These are phyloP conservation scores for Blakeslea trispora DNA, from an alignment of 371 early-diverging fungal species.

Conservation along the genomic window DNA sequence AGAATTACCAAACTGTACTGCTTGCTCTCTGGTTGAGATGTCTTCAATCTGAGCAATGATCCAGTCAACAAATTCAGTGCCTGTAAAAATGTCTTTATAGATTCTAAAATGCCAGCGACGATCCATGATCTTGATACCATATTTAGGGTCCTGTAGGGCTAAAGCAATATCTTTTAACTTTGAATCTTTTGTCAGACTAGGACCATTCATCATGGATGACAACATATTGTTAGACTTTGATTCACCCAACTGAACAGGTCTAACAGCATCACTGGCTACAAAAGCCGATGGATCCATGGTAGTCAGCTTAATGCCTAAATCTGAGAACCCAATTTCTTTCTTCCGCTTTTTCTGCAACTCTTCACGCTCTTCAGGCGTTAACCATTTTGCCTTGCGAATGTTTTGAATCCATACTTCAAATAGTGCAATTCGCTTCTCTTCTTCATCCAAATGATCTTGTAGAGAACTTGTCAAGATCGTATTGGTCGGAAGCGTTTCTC, in stretches of 20 bases:
- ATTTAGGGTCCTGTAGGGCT: conserved; percentile 73
- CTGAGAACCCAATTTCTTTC: conserved; percentile 38
- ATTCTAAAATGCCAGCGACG: conserved; percentile 89
- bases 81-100: conserved; percentile 79
- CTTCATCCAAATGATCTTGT: conserved; percentile 77
- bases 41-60: conserved; percentile 77
- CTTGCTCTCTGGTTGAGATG: conserved; percentile 80
- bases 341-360: conserved; percentile 47
- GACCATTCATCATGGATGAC: conserved; percentile 36
- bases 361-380: conserved; percentile 50
- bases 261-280: conserved; percentile 27
- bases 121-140: conserved; percentile 76
- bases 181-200: conserved; percentile 42
- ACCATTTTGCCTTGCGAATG: conserved; percentile 63
- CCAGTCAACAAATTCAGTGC: conserved; percentile 93
- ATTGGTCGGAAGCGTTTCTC: conserved; percentile 63
- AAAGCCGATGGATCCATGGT: conserved; percentile 54
- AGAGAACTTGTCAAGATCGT: conserved; percentile 24
- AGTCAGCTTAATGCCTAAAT: conserved; percentile 44
- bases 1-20: conserved; percentile 79
- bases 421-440: conserved; percentile 85
- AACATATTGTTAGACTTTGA: conserved; percentile 23
- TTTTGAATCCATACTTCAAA: conserved; percentile 86
- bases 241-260: conserved; percentile 2
- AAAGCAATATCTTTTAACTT: conserved; percentile 66